Percentiles rank a stretch among this genome's conserved stretches.
phyloP scores from a whole-genome alignment of 495 filamentous ascomycete genomes.

The Choiromyces venosus region DNA sequence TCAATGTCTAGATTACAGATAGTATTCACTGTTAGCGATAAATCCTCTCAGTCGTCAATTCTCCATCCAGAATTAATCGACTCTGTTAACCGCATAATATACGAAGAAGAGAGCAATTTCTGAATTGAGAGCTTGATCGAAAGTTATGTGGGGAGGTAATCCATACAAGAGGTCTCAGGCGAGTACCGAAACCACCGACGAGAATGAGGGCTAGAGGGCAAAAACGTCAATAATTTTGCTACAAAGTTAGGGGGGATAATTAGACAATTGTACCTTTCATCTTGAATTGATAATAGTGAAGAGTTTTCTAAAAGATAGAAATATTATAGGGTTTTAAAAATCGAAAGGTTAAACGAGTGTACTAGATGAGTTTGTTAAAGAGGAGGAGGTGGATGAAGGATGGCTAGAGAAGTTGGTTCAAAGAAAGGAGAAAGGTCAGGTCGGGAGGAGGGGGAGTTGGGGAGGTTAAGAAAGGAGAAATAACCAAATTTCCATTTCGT shows the following conservation, averaged over 20 bases:
- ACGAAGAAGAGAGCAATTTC: conserved; percentile 15
- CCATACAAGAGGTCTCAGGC: conserved; percentile 90
- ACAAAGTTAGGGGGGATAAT: not conserved
- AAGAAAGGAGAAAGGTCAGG: not conserved
- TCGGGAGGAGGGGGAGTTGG: not conserved
- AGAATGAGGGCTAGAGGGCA: conserved; percentile 82
- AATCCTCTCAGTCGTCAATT: conserved; percentile 21
- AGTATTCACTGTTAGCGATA: conserved; percentile 17
- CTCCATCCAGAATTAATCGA: conserved; percentile 17
- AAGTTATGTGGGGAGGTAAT: conserved; percentile 38
- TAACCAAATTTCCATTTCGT: not conserved
- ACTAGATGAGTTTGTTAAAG: not conserved
- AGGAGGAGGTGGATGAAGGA: not conserved
- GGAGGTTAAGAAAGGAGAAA: not conserved
- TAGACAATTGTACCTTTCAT: not conserved
- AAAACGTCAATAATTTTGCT: not conserved
- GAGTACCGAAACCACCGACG: conserved; percentile 97
- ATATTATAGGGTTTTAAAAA: not conserved
- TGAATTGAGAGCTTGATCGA: conserved; percentile 13
- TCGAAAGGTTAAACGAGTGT: not conserved
- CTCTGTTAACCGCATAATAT: conserved; percentile 16
- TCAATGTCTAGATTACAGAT: conserved; percentile 65
- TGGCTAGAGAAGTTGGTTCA: not conserved
- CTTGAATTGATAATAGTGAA: not conserved
- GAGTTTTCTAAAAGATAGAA: not conserved